Base-by-base conservation (phyloP, 2,329 filamentous ascomycete genomes). In the Aspergillus arachidicola region DNA sequence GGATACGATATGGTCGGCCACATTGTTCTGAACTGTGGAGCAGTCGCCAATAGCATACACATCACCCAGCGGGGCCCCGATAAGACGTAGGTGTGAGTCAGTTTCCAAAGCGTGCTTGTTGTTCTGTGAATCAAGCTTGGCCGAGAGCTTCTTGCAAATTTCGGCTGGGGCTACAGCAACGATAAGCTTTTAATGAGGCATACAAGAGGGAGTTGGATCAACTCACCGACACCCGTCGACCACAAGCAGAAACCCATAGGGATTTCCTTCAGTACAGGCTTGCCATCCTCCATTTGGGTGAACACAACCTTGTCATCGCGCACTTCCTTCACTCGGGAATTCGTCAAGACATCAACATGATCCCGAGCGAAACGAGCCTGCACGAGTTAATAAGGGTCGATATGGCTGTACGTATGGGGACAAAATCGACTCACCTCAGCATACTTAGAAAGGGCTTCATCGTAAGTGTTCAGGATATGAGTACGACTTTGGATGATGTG, bases 1-100 rank as follows among this genome's bases (percentile, higher is more conserved):
- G 23, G 88, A 90, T 55, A 97, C 85, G 71, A 99, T 89, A 80
- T 97, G 90, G 73, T 96, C 92, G 3, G 94, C 92, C 2, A 98
- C 85, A 71, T 99, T 99, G 82, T 99, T 99, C 75, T 99, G 96
- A 0, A 99, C 94, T 0, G 96, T 99, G 7, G 92, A 85, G 80
- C 95, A 98, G 80, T 99, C 95, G 16, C 95, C 95, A 66, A 99
- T 93, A 55, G 94, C 94, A 74, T 99, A 99, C 26, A 99, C 93
- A 65, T 98, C 94, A 43, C 95, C 95, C 0, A 98, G 81, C 0
- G 95, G 95, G 0, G 95, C 88, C 59, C 95, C 95, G 64, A 91
- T 91, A 0, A 99, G 82, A 46, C 95, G 92, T 10, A 98, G 89
- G 75, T 99, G 94, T 1, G 92, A 89, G 76, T 99, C 95, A 0